These are phyloP conservation scores for Moricandia arvensis DNA, from an alignment of 345 rosid species.

Conservation along the genomic window DNA sequence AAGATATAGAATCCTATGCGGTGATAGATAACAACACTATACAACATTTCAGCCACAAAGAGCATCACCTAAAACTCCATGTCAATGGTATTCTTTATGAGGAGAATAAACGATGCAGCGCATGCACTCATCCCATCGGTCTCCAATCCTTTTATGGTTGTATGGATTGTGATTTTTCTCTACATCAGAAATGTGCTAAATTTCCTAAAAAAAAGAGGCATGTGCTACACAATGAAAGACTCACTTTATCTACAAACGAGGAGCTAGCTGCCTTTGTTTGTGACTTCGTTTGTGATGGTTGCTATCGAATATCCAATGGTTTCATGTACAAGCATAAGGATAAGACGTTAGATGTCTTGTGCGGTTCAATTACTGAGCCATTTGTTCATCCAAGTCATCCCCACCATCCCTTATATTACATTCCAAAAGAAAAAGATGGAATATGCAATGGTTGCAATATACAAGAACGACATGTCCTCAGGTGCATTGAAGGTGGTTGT, in stretches of 20 bases:
- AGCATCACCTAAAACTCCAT: background rate
- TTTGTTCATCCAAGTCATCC: background rate
- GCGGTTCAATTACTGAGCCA: background rate
- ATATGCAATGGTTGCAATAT: background rate
- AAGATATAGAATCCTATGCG: background rate
- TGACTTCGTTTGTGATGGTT: no score
- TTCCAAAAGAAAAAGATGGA: background rate
- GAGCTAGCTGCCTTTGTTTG: no score
- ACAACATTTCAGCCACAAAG: background rate
- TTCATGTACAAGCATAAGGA: background rate
- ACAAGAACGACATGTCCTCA: background rate
- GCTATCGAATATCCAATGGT: no score
- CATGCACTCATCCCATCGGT: background rate
- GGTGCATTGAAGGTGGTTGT: background rate
- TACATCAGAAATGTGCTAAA: background rate
- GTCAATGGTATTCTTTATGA: background rate
- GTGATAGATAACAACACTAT: background rate
- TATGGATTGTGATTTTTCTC: background rate
- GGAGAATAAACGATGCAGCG: background rate
- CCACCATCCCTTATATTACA: background rate
- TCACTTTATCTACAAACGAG: background rate
- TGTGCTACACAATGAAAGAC: background rate
- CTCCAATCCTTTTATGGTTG: background rate
- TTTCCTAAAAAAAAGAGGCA: background rate
- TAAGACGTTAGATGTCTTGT: background rate